Percentiles rank a stretch among this genome's conserved stretches.
Conservation (phyloP, 2,329 filamentous ascomycete species). For the Elsinoe fawcettii region DNA sequence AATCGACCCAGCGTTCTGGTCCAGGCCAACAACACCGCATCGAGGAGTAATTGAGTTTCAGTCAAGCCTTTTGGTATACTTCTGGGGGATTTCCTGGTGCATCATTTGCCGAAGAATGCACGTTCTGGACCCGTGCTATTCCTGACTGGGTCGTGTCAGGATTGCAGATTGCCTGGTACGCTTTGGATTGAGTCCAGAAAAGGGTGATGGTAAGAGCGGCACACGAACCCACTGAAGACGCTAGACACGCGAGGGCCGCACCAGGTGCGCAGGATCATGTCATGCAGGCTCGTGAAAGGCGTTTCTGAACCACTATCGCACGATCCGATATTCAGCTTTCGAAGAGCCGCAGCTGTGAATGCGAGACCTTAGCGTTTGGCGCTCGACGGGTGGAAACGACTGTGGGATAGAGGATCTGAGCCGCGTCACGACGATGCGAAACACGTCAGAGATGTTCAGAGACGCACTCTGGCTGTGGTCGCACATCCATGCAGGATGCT, state of each 20-base stretch:
- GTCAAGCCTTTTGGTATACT: constrained; percentile 10
- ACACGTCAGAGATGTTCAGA: not conserved
- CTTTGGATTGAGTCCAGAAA: not conserved
- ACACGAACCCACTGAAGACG: not conserved
- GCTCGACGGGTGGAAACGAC: not conserved
- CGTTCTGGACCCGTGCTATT: constrained; percentile 1
- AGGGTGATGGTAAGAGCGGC: not conserved
- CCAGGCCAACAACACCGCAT: not conserved
- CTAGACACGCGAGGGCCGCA: not conserved
- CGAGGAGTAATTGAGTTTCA: not conserved
- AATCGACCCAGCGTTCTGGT: not conserved
- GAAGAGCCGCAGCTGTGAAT: not conserved
- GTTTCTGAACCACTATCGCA: not conserved
- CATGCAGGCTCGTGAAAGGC: not conserved
- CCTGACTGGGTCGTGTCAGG: not conserved
- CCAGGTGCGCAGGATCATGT: not conserved
- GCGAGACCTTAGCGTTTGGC: not conserved
- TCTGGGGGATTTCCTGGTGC: not conserved
- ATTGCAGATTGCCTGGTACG: not conserved
- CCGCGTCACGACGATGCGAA: not conserved
- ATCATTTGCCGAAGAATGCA: constrained; percentile 7
- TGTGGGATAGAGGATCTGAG: not conserved
- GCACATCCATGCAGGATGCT: not conserved
- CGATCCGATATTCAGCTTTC: not conserved
- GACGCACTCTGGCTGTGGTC: not conserved